These are phyloP conservation scores for Physcia stellaris DNA, from an alignment of 495 filamentous ascomycete genomes.

Conservation along the genomic window DNA sequence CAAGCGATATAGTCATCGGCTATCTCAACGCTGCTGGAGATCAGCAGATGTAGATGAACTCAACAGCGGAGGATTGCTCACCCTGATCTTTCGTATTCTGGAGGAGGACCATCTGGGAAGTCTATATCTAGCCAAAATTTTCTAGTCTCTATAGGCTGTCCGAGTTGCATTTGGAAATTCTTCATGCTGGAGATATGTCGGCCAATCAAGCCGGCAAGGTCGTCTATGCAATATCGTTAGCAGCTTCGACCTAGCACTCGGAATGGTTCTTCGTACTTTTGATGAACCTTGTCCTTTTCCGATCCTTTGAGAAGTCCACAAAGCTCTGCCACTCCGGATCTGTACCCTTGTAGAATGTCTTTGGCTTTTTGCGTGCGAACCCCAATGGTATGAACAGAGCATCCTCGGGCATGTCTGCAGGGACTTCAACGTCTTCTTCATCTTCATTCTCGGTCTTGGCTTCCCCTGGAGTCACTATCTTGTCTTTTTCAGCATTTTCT, in stretches of 20 bases:
- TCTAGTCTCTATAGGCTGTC: slow-evolving; percentile 32
- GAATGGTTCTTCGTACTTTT: slow-evolving; percentile 28
- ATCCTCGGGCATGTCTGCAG: slow-evolving; percentile 19
- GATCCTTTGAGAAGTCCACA: slow-evolving; percentile 40
- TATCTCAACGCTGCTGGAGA: slow-evolving; percentile 35
- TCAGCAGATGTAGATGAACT: slow-evolving; percentile 4
- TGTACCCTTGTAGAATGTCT: slow-evolving; percentile 39
- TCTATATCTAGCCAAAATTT: slow-evolving; percentile 45
- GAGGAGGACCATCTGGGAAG: slow-evolving; percentile 45
- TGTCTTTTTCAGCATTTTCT: slow-evolving; percentile 5
- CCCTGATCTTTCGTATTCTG: slow-evolving; percentile 46
- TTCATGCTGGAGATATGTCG: slow-evolving; percentile 18
- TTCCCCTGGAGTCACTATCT: slow-evolving; percentile 1
- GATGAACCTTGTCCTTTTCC: slow-evolving; percentile 29
- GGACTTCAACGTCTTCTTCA: slow-evolving; percentile 15
- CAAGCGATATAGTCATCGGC: slow-evolving; percentile 36
- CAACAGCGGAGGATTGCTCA: slow-evolving; percentile 16
- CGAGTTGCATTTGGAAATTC: slow-evolving; percentile 28
- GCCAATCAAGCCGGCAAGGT: slow-evolving; percentile 35
- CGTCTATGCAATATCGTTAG: slow-evolving; percentile 25
- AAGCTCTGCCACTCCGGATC: slow-evolving; percentile 66
- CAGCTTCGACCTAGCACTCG: slow-evolving; percentile 2
- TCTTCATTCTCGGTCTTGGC: slow-evolving; percentile 1
- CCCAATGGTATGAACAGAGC: slow-evolving; percentile 51
- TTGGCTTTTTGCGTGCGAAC: slow-evolving; percentile 34